Percentiles rank a stretch among this genome's conserved stretches.
Conservation (phyloP, 1,284 basidiomycete species). For the Puccinia brachypodii region DNA sequence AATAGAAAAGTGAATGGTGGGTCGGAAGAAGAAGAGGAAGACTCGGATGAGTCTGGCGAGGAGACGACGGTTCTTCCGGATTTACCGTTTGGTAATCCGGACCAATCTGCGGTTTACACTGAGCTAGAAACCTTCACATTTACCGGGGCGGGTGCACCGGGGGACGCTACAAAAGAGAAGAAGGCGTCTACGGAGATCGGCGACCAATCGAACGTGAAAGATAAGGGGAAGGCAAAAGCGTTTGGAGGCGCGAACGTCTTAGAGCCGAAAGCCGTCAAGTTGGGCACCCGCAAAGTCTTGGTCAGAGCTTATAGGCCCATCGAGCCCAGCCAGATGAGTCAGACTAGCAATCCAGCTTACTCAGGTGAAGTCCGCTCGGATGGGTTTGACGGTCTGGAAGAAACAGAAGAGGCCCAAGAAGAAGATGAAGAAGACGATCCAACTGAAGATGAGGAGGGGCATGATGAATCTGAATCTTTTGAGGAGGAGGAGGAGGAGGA, state of each 20-base stretch:
- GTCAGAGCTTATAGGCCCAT: conserved; percentile 44
- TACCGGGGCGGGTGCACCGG: neutral
- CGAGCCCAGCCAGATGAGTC: neutral
- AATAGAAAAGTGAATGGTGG: neutral
- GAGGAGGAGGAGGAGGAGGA: neutral
- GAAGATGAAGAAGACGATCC: conserved; percentile 16
- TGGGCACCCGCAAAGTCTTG: conserved; percentile 37
- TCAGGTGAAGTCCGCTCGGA: neutral
- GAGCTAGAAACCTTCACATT: conserved; percentile 47
- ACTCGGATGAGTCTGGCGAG: neutral
- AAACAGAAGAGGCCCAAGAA: neutral
- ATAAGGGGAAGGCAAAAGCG: conserved; percentile 24
- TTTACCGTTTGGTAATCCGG: conserved; percentile 38
- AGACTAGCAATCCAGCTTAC: neutral
- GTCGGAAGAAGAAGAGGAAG: neutral
- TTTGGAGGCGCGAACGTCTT: neutral
- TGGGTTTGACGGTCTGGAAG: neutral
- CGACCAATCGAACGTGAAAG: neutral
- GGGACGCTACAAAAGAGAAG: too few species aligned
- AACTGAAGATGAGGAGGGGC: neutral
- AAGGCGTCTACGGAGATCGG: neutral
- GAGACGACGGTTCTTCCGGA: conserved; percentile 14
- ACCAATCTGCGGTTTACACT: conserved; percentile 32
- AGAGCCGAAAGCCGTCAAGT: conserved; percentile 17
- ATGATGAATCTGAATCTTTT: neutral